Percentiles rank a stretch among this genome's conserved stretches.
Evolutionary conservation across 2,329 filamentous ascomycete genomes (phyloP).

Genomic region (Verticillium albo-atrum): DNA sequence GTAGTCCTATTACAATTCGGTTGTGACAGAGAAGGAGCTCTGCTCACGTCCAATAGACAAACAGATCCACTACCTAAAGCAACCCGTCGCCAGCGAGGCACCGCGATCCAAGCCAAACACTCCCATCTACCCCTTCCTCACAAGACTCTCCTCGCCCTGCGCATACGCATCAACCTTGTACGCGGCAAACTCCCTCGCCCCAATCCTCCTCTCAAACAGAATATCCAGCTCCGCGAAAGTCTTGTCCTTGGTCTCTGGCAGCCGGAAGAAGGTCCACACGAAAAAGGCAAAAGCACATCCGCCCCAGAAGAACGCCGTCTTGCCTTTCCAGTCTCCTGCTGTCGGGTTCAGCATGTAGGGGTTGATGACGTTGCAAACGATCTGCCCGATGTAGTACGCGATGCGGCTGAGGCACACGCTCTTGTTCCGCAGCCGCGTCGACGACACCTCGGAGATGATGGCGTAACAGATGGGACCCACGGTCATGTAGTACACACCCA

Average conservation of each 20-base stretch:
- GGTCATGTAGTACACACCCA: slow-evolving; percentile 23
- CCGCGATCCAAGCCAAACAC: no score
- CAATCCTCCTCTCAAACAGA: slow-evolving; percentile 11
- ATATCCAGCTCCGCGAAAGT: slow-evolving; percentile 23
- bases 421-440: slow-evolving; percentile 34
- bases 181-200: slow-evolving; percentile 2
- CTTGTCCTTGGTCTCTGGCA: slow-evolving; percentile 19
- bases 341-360: slow-evolving; percentile 27
- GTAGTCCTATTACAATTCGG: no score
- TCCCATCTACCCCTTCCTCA: neutral
- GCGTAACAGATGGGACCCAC: slow-evolving; percentile 37
- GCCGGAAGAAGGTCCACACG: slow-evolving; percentile 19
- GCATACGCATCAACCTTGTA: slow-evolving; percentile 7
- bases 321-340: slow-evolving; percentile 27
- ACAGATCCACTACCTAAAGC: no score
- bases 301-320: slow-evolving; percentile 25
- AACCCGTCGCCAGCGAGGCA: no score
- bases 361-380: slow-evolving; percentile 27
- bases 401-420: slow-evolving; percentile 33
- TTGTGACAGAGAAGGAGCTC: no score
- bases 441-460: slow-evolving; percentile 27
- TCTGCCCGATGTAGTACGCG: slow-evolving; percentile 31
- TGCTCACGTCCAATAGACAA: no score
- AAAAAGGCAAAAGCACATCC: slow-evolving; percentile 5
- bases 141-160: slow-evolving; percentile 2